Evolutionary conservation across 75 land plant genomes (phyloP).

Genomic region (Adiantum capillusveneris): DNA sequence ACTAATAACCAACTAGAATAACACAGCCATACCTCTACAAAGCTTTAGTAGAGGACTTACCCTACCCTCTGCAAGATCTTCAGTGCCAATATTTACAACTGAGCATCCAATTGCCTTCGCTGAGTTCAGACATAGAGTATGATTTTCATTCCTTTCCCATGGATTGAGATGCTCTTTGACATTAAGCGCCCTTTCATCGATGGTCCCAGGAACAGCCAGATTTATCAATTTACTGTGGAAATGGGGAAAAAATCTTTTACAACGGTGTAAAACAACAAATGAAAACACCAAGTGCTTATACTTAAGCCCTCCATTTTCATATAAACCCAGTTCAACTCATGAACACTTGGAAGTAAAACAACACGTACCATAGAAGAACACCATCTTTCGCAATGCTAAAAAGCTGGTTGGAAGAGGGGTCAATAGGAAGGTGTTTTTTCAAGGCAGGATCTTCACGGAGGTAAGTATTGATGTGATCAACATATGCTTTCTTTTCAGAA

Average conservation of each 20-base stretch:
- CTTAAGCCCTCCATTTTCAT: too few relatives aligned
- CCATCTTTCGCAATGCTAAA: slow-evolving; percentile 43
- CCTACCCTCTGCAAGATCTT: slow-evolving; percentile 38
- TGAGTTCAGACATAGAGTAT: slow-evolving; percentile 46
- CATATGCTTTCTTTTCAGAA: slow-evolving; percentile 45
- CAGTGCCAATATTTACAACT: slow-evolving; percentile 52
- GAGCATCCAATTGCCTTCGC: slow-evolving; percentile 60
- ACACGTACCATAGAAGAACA: slow-evolving; percentile 35
- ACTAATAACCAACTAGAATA: too few relatives aligned
- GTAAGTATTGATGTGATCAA: slow-evolving; percentile 45
- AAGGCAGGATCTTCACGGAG: slow-evolving; percentile 28
- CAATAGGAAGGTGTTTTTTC: slow-evolving; percentile 29
- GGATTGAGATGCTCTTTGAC: slow-evolving; percentile 42
- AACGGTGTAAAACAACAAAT: neutral
- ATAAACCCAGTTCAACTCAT: too few relatives aligned
- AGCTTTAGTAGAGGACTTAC: slow-evolving; percentile 9
- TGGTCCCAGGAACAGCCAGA: slow-evolving; percentile 51
- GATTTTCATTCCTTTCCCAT: slow-evolving; percentile 54
- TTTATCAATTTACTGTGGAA: slow-evolving; percentile 49
- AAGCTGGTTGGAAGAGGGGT: slow-evolving; percentile 31
- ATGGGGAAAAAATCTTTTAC: slow-evolving; percentile 9
- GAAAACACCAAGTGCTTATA: too few relatives aligned
- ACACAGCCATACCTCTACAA: too few relatives aligned
- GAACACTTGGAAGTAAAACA: too few relatives aligned
- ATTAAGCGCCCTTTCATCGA: slow-evolving; percentile 45